Conservation (phyloP, 2,329 filamentous ascomycete species). For the Colletotrichum sp. region DNA sequence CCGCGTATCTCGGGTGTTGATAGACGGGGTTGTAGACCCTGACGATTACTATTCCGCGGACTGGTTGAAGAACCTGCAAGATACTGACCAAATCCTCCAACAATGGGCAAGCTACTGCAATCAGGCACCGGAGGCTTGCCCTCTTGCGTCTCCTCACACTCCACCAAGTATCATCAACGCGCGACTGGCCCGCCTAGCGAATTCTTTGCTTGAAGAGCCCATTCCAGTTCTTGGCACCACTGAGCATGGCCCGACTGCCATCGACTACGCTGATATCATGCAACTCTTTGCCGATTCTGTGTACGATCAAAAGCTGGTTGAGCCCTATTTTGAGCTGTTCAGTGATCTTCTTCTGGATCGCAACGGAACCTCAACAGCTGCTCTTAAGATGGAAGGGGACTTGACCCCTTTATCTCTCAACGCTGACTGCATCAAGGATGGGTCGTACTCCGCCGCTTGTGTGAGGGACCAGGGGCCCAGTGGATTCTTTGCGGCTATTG, state of each 20-base stretch:
- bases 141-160: not conserved
- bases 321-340: constrained; percentile 10
- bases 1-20: constrained; percentile 35
- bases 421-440: not conserved
- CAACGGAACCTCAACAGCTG: constrained; percentile 2
- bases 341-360: not conserved
- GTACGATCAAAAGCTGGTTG: constrained; percentile 13
- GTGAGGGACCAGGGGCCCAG: not conserved
- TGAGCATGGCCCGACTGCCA: constrained; percentile 13
- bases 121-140: not conserved
- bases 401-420: not conserved
- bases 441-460: not conserved
- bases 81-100: constrained; percentile 33
- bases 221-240: not conserved
- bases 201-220: not conserved
- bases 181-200: not conserved
- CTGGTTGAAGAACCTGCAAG: constrained; percentile 29
- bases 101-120: constrained; percentile 39
- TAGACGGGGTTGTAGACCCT: constrained; percentile 39
- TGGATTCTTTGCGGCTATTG: constrained; percentile 7
- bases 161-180: not conserved
- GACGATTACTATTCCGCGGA: constrained; percentile 36
- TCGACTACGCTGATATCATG: constrained; percentile 32
- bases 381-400: constrained; percentile 5
- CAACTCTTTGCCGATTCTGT: constrained; percentile 3